phyloP scores from a whole-genome alignment of 192 early-diverging fungal genomes.

The Ambispora gerdemannii region DNA sequence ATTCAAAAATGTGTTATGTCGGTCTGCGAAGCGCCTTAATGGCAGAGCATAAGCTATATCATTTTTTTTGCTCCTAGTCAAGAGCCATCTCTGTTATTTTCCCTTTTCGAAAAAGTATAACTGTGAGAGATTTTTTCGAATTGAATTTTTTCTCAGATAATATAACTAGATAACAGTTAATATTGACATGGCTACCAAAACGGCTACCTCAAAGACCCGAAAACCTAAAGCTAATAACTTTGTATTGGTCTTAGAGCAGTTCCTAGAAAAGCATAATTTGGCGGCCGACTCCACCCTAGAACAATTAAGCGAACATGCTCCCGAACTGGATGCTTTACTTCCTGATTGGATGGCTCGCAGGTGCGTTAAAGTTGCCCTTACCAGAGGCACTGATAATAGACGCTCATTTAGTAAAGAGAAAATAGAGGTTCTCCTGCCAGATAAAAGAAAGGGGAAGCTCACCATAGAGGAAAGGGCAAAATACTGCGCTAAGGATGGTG shows the following conservation, averaged over 20 bases:
- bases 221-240: constrained; percentile 6
- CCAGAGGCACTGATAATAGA: no score
- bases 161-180: background rate
- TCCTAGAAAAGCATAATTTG: background rate
- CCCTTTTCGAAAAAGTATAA: no score
- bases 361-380: background rate
- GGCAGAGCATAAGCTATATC: no score
- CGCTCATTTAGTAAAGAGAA: background rate
- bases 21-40: no score
- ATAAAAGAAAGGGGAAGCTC: background rate
- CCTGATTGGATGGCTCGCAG: constrained; percentile 2
- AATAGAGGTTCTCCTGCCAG: constrained; percentile 3
- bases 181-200: background rate
- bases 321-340: background rate
- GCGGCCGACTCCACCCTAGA: background rate
- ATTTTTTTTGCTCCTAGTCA: no score
- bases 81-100: no score
- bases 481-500: background rate
- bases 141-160: constrained; percentile 5
- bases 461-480: background rate
- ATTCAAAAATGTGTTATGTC: no score
- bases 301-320: background rate
- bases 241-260: background rate
- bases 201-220: background rate
- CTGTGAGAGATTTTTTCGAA: background rate